Percentiles rank a stretch among this genome's conserved stretches.
phyloP scores from a whole-genome alignment of 1,284 basidiomycete species.

The Neonothopanus nambi region DNA sequence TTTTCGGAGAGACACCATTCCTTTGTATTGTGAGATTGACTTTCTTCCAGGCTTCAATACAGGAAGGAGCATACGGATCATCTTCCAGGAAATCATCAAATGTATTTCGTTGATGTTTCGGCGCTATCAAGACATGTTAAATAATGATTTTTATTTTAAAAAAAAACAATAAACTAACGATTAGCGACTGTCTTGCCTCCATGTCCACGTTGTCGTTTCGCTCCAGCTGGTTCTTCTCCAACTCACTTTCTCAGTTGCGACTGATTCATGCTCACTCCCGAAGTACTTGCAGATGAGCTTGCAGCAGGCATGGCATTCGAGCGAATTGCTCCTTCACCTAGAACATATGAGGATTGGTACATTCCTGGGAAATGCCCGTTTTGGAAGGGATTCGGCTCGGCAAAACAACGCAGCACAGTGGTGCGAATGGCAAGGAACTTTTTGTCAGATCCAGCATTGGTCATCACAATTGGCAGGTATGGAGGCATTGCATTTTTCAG shows the following conservation, averaged over 20 bases:
- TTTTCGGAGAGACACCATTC: too few species aligned
- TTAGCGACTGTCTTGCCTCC: not conserved
- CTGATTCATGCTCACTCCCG: too few species aligned
- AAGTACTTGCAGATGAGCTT: too few species aligned
- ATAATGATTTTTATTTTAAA: not conserved
- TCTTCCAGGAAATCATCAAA: slow-evolving; percentile 2
- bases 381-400: not conserved
- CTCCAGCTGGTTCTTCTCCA: too few species aligned
- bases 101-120: too few species aligned
- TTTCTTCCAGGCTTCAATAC: too few species aligned
- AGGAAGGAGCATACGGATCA: not conserved
- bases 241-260: too few species aligned
- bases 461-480: not conserved
- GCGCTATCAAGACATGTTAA: not conserved
- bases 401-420: not conserved
- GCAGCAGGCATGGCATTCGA: too few species aligned
- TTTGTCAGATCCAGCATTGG: slow-evolving; percentile 5
- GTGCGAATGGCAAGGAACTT: slow-evolving; percentile 5
- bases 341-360: too few species aligned
- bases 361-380: slow-evolving; percentile 4
- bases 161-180: not conserved
- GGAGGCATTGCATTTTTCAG: not conserved
- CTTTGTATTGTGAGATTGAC: too few species aligned
- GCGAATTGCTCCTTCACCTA: too few species aligned
- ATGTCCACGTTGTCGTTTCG: too few species aligned